A percentile compares a stretch with the other conserved stretches of the same genome.
Conservation (phyloP, 2,329 filamentous ascomycete genomes). For the Exophiala mesophila region DNA sequence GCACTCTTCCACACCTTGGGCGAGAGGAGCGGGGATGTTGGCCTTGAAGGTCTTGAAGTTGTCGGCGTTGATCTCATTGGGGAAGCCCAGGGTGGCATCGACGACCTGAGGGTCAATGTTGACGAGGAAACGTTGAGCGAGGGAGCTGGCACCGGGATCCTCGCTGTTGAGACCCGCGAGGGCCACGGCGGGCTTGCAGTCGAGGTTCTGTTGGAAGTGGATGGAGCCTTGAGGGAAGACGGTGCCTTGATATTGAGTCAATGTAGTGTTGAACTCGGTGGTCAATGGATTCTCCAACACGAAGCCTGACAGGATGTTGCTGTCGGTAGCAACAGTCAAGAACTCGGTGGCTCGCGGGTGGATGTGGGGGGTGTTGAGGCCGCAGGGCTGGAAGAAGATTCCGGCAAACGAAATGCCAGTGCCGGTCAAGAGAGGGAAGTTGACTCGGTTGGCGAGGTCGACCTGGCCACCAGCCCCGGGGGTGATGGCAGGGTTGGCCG, state of each 20-base stretch:
- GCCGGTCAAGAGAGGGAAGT: slow-evolving; percentile 26
- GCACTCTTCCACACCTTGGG: slow-evolving; percentile 24
- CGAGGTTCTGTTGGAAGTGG: slow-evolving; percentile 47
- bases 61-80: slow-evolving; percentile 22
- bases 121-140: slow-evolving; percentile 47
- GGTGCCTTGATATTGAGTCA: slow-evolving; percentile 42
- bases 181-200: slow-evolving; percentile 41
- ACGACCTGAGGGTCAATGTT: slow-evolving; percentile 44
- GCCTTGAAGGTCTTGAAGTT: slow-evolving; percentile 25
- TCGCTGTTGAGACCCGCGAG: slow-evolving; percentile 42
- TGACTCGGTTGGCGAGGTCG: slow-evolving; percentile 24
- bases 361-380: slow-evolving; percentile 46
- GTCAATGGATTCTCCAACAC: slow-evolving; percentile 44
- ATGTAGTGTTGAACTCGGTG: slow-evolving; percentile 37
- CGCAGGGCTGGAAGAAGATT: slow-evolving; percentile 34
- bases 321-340: slow-evolving; percentile 41
- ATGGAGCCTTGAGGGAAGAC: slow-evolving; percentile 45
- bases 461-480: slow-evolving; percentile 29
- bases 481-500: slow-evolving; percentile 21
- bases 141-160: slow-evolving; percentile 36
- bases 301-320: slow-evolving; percentile 39
- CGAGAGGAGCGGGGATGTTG: slow-evolving; percentile 21
- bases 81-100: slow-evolving; percentile 34
- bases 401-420: slow-evolving; percentile 24
- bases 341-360: slow-evolving; percentile 48